Evolutionary conservation across 2,329 filamentous ascomycete species (phyloP).

Genomic region (Colletotrichum godetiae): DNA sequence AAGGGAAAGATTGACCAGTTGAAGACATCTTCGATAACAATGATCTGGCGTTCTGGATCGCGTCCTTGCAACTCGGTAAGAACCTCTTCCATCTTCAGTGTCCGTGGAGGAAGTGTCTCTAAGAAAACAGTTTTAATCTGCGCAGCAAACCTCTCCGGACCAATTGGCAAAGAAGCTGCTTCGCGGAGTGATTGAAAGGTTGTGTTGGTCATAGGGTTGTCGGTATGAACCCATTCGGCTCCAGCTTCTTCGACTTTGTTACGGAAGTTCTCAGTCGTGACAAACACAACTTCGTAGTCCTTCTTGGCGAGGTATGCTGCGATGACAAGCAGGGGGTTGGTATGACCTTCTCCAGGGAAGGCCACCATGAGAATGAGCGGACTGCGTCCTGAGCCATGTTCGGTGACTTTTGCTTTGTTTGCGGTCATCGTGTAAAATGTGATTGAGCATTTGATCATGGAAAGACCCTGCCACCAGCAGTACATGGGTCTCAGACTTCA

Average conservation of each 20-base stretch:
- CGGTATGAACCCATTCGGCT: conserved; percentile 44
- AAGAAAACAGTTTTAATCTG: conserved; percentile 34
- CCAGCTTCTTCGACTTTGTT: conserved; percentile 46
- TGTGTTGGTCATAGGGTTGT: conserved; percentile 2
- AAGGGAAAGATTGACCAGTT: conserved; percentile 46
- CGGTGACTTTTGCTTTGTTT: not conserved
- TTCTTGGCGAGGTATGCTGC: conserved; percentile 44
- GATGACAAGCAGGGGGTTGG: conserved; percentile 41
- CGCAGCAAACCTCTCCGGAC: conserved; percentile 10
- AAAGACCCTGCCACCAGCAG: not conserved
- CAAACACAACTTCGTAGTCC: conserved; percentile 52
- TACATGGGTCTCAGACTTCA: not conserved
- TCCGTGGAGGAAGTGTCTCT: conserved; percentile 3
- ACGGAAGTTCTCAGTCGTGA: conserved; percentile 44
- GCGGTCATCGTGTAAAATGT: conserved; percentile 1
- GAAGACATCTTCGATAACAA: conserved; percentile 46
- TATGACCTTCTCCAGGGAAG: conserved; percentile 39
- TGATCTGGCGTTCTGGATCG: conserved; percentile 44
- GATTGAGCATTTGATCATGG: too few relatives aligned
- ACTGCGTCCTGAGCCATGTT: not conserved
- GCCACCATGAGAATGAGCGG: conserved; percentile 39
- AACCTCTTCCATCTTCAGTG: not conserved
- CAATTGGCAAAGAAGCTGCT: conserved; percentile 28
- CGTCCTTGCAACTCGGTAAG: conserved; percentile 40
- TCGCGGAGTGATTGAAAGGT: not conserved